Evolutionary conservation across 768 basidiomycete genomes (phyloP).

Genomic region (Saitozyma sp.): DNA sequence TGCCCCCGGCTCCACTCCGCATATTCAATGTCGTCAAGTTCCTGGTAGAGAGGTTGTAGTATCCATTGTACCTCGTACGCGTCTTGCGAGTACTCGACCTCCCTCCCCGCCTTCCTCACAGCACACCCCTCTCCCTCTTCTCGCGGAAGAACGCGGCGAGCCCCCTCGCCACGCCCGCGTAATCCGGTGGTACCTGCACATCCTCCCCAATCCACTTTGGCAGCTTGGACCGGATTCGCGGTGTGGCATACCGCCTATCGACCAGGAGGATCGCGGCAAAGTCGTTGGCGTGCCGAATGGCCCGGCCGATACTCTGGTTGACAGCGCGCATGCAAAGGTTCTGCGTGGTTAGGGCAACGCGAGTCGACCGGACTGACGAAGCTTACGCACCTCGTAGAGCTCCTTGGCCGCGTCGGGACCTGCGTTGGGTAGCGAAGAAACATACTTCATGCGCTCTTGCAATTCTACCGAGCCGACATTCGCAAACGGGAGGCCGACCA

Average conservation of each 20-base stretch:
- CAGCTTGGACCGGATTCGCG: constrained; percentile 73
- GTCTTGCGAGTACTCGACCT: no score
- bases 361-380: constrained; percentile 10
- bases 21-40: neutral
- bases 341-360: constrained; percentile 17
- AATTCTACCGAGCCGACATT: constrained; percentile 89
- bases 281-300: constrained; percentile 85
- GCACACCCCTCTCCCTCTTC: constrained; percentile 52
- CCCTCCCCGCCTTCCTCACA: neutral
- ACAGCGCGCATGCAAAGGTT: constrained; percentile 64
- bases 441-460: constrained; percentile 86
- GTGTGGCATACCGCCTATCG: constrained; percentile 74
- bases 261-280: constrained; percentile 89
- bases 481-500: constrained; percentile 89
- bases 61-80: neutral
- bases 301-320: constrained; percentile 95
- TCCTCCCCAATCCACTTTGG: constrained; percentile 82
- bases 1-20: no score
- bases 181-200: constrained; percentile 63
- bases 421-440: constrained; percentile 58
- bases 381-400: constrained; percentile 65
- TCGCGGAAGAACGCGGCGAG: constrained; percentile 69
- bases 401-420: constrained; percentile 57
- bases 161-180: constrained; percentile 69
- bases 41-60: neutral